Evolutionary conservation across 768 basidiomycete genomes (phyloP), one percentile per base, ranked within the genome.

Genomic region (Sporobolomyces roseus): DNA sequence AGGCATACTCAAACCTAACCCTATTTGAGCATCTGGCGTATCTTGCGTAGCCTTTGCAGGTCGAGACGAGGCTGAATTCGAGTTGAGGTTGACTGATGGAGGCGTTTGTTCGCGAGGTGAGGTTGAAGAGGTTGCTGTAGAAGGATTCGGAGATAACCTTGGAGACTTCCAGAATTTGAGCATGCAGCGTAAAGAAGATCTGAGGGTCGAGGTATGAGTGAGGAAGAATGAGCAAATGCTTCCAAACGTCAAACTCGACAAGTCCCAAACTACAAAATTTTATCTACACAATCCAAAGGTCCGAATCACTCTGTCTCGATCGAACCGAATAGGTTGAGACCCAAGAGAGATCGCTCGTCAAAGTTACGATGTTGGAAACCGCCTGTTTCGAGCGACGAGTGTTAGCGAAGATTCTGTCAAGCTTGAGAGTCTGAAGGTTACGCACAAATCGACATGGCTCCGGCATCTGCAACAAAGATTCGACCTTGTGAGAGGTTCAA

Each of bases 401-500:
- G 56, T 45, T 25, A 43, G 51, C 27, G 50, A n/a, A n/a, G 43
- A n/a, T n/a, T n/a, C n/a, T n/a, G n/a, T n/a, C n/a, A n/a, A n/a
- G n/a, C n/a, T n/a, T n/a, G n/a, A n/a, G n/a, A n/a, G n/a, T n/a
- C n/a, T n/a, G n/a, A n/a, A n/a, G n/a, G n/a, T n/a, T n/a, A n/a
- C 51, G 32, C 21, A 64, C 50, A 46, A 36, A 64, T 51, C 16
- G 53, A 49, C 16, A 73, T 66, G 13, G 72, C 67, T 7, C 72
- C 72, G 7, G 64, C 36, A 35, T 73, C 72, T 33, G 72, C 49
- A 19, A 61, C 62, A 21, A 75, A 75, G 45, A 70, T 48, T 13
- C 71, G 61, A n/a, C 74, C 74, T 43, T 74, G 78, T 16, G 78
- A 77, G 29, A 90, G 80, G 4, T 86, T 85, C 74, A 90, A 85